phyloP scores from a whole-genome alignment of 2,329 filamentous ascomycete genomes.

The Cytospora chrysosperma region DNA sequence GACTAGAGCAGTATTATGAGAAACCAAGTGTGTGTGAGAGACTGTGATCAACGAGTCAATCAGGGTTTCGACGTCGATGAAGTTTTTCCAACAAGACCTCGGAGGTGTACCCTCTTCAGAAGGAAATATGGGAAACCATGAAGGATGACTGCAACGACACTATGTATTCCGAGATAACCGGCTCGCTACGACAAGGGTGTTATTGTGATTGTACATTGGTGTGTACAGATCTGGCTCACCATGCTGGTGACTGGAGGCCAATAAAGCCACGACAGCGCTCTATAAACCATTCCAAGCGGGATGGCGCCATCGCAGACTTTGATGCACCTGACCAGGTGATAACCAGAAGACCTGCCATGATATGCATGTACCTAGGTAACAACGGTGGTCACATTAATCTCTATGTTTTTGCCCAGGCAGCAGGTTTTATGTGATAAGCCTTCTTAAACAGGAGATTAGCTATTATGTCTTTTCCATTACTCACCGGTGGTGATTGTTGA shows the following conservation, averaged over 20 bases:
- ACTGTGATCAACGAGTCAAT: not conserved
- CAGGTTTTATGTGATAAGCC: not conserved
- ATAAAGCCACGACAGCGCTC: not conserved
- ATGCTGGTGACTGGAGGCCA: not conserved
- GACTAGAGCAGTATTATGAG: not conserved
- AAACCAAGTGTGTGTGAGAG: not conserved
- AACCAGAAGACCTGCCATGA: not conserved
- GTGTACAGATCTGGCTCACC: not conserved
- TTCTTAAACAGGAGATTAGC: too few species aligned
- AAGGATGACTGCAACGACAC: not conserved
- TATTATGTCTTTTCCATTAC: too few species aligned
- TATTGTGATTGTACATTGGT: not conserved
- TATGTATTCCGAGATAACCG: not conserved
- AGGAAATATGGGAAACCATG: not conserved
- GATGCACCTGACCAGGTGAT: too few species aligned
- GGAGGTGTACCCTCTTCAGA: not conserved
- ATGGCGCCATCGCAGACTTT: not conserved
- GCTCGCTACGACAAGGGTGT: not conserved
- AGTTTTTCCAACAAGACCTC: not conserved
- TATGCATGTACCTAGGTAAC: not conserved
- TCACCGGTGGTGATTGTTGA: too few species aligned
- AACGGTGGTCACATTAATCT: not conserved
- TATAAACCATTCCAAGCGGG: not conserved
- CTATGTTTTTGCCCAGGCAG: not conserved
- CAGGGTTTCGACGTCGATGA: not conserved